These are phyloP conservation scores for Phytopythium kandeliae DNA, from an alignment of 352 stramenopile species.

Conservation along the genomic window DNA sequence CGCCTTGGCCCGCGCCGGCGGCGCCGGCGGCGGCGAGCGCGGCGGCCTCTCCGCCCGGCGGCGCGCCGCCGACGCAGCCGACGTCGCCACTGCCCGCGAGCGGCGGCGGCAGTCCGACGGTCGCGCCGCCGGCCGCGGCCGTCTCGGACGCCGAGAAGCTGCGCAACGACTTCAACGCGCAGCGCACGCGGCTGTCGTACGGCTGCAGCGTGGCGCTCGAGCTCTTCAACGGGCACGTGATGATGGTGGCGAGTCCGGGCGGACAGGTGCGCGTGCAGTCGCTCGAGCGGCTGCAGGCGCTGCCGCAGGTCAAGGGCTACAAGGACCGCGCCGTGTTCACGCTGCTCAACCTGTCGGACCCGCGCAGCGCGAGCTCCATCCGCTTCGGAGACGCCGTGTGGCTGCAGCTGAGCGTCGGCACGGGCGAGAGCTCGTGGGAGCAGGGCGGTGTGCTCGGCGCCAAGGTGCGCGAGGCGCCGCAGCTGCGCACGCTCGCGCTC, in stretches of 20 bases:
- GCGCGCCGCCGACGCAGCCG: too few relatives aligned
- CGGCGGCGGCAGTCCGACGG: constrained; percentile 2
- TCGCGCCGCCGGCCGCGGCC: constrained; percentile 1
- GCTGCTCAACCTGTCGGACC: constrained; percentile 55
- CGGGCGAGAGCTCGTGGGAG: constrained; percentile 65
- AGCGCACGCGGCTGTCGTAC: constrained; percentile 52
- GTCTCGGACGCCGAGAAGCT: constrained; percentile 54
- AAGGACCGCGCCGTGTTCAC: constrained; percentile 66
- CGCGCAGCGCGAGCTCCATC: constrained; percentile 59
- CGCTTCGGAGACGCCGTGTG: constrained; percentile 73
- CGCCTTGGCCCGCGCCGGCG: neutral
- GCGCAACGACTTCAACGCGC: constrained; percentile 70
- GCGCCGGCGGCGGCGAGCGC: too few relatives aligned
- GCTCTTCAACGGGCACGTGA: constrained; percentile 69
- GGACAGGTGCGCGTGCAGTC: constrained; percentile 54
- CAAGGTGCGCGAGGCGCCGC: constrained; percentile 66
- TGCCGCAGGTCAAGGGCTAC: constrained; percentile 38
- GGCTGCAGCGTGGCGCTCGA: constrained; percentile 64
- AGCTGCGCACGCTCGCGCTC: constrained; percentile 58
- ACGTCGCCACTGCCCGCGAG: too few relatives aligned
- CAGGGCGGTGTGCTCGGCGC: constrained; percentile 65
- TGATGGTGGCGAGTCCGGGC: constrained; percentile 62
- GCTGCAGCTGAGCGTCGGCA: constrained; percentile 64
- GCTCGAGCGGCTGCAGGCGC: constrained; percentile 46
- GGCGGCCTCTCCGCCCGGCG: too few relatives aligned